Evolutionary conservation across 176 grass and related monocot genomes (phyloP), one percentile per base, ranked within the genome.

Genomic region (Oryza longistaminata): DNA sequence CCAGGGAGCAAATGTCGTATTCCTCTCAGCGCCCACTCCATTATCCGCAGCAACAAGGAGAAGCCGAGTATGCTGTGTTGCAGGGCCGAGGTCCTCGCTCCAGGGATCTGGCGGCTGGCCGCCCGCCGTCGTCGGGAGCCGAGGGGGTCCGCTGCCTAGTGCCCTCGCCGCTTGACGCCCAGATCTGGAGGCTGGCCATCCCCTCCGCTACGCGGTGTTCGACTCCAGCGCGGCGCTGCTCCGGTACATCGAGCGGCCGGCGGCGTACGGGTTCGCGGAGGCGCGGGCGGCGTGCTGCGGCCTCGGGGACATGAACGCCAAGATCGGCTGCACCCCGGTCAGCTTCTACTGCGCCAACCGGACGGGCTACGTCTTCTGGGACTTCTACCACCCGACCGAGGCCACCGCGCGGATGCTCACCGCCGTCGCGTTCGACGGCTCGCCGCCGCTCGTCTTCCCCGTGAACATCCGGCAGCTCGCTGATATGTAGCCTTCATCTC

Each of bases 201-300:
- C 27, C 75, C 9, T 97, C 71, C 94, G 34, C 76, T 97, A 93
- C 87, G 88, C 92, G 34, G 73, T 91, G 52, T 93, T 93, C 15
- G 92, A 97, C 44, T 73, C 95, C 13, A 80, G 78, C 25, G 78
- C 49, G 2, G 92, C 86, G 21, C 50, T 97, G 34, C 79, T 88
- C 77, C 71, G 65, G 31, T 94, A 89, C 81, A 94, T 97, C 88
- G 7, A 90, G 52, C 24, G 86, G 2, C 92, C 95, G 1, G 78
- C 53, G 29, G 26, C n/a, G 19, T 76, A 93, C 60, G 95, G 90
- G 8, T 97, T 92, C 24, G 1, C 64, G 0, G 95, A 93, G 72
- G 93, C 78, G 22, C 87, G 85, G 85, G 88, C 92, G 4, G 95
- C 95, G 5, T 97, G 95, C 85, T 97, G 95, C 71, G 95, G 95